A percentile compares a stretch with the other conserved stretches of the same genome.
These are phyloP conservation scores for Arthrobotrys sinensis DNA, from an alignment of 2,329 filamentous ascomycete genomes.

Conservation along the genomic window DNA sequence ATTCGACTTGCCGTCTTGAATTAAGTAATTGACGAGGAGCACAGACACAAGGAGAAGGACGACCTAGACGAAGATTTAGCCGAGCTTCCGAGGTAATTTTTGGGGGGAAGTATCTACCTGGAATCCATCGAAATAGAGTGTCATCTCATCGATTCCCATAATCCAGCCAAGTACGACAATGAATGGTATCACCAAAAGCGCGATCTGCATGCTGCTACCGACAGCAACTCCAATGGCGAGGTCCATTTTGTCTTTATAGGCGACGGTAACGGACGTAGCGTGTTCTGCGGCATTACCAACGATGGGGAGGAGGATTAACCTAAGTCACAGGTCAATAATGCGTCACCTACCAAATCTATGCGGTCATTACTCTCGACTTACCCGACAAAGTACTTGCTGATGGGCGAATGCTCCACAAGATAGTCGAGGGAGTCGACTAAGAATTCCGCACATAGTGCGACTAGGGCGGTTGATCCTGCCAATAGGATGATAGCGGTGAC, in stretches of 20 bases:
- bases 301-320: slow-evolving; percentile 73
- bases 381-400: slow-evolving; percentile 73
- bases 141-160: slow-evolving; percentile 71
- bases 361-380: neutral
- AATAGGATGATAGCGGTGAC: slow-evolving; percentile 81
- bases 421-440: slow-evolving; percentile 73
- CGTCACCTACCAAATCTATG: neutral
- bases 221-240: slow-evolving; percentile 73
- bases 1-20: slow-evolving; percentile 85
- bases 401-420: slow-evolving; percentile 71
- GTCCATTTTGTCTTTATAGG: slow-evolving; percentile 74
- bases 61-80: slow-evolving; percentile 85
- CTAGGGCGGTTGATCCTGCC: slow-evolving; percentile 80
- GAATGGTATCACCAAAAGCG: slow-evolving; percentile 74
- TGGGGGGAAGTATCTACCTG: slow-evolving; percentile 76
- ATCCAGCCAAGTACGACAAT: slow-evolving; percentile 74
- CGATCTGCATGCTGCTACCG: slow-evolving; percentile 73
- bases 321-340: neutral
- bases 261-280: slow-evolving; percentile 72
- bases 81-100: slow-evolving; percentile 72
- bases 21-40: slow-evolving; percentile 87
- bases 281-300: slow-evolving; percentile 74
- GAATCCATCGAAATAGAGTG: slow-evolving; percentile 87
- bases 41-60: slow-evolving; percentile 87
- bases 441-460: slow-evolving; percentile 79